Percentiles rank a stretch among this genome's conserved stretches.
Evolutionary conservation across 176 grass and related monocot genomes (phyloP).

Genomic region (Carex cristatella): DNA sequence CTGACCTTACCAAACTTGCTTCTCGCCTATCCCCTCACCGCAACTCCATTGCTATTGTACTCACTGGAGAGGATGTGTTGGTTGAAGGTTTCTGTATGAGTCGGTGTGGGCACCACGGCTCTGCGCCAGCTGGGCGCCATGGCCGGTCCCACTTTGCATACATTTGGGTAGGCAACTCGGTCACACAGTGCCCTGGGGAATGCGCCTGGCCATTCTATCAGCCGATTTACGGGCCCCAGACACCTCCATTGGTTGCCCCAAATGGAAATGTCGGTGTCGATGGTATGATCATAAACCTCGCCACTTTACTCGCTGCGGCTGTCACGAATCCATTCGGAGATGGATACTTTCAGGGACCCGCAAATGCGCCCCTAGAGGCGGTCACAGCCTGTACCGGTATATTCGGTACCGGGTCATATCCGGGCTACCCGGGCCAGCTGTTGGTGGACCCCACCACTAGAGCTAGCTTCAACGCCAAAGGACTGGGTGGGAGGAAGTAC

Average conservation of each 20-base stretch:
- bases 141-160: conserved; percentile 44
- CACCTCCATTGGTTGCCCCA: conserved; percentile 46
- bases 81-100: conserved; percentile 70
- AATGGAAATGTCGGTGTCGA: conserved; percentile 69
- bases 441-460: conserved; percentile 40
- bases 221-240: conserved; percentile 47
- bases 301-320: conserved; percentile 41
- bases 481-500: conserved; percentile 34
- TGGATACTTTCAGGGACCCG: conserved; percentile 56
- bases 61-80: conserved; percentile 42
- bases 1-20: conserved; percentile 35
- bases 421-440: conserved; percentile 48
- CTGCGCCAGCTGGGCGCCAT: conserved; percentile 12
- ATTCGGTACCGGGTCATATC: conserved; percentile 54
- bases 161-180: conserved; percentile 54
- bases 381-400: conserved; percentile 55
- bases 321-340: conserved; percentile 65
- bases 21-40: conserved; percentile 51
- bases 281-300: conserved; percentile 60
- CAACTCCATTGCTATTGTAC: conserved; percentile 34
- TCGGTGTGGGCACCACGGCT: conserved; percentile 63
- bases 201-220: conserved; percentile 76
- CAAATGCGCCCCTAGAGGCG: conserved; percentile 57
- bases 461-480: conserved; percentile 53
- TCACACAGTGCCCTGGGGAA: conserved; percentile 50